Conservation (phyloP, 2,329 filamentous ascomycete species). For the Botrytis hyacinthi region DNA sequence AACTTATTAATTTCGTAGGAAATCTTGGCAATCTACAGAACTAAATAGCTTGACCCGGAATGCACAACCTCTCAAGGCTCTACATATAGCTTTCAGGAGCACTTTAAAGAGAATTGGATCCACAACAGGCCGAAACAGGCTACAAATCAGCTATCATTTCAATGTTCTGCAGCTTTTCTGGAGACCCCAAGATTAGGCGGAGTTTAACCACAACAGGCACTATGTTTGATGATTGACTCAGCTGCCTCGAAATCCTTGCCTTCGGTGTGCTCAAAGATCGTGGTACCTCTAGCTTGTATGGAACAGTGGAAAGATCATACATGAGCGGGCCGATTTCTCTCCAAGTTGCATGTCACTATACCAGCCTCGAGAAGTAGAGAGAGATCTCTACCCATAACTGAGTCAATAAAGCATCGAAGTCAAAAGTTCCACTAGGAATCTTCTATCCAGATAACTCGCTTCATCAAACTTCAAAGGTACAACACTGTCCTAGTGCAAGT, state of each 20-base stretch:
- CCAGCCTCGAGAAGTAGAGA: neutral
- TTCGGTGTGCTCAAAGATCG: neutral
- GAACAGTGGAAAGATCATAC: neutral
- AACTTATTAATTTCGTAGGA: too few relatives aligned
- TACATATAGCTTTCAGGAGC: neutral
- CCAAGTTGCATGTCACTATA: neutral
- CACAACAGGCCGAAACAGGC: neutral
- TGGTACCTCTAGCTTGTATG: accelerated
- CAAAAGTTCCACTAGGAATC: neutral
- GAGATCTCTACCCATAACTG: neutral
- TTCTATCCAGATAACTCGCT: neutral
- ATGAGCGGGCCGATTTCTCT: neutral
- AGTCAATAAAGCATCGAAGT: neutral
- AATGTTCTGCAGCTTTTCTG: neutral
- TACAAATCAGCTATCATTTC: neutral
- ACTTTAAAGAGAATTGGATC: neutral
- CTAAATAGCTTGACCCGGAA: neutral
- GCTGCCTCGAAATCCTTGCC: neutral
- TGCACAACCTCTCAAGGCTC: neutral
- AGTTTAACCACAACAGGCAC: neutral
- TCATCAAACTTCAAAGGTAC: neutral
- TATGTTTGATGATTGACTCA: neutral
- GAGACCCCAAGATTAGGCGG: neutral
- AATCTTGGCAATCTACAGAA: neutral
- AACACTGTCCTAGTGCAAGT: neutral